Evolutionary conservation across 257 asterid genomes (phyloP), one percentile per base, ranked within the genome.

Genomic region (Nicotiana undulata): DNA sequence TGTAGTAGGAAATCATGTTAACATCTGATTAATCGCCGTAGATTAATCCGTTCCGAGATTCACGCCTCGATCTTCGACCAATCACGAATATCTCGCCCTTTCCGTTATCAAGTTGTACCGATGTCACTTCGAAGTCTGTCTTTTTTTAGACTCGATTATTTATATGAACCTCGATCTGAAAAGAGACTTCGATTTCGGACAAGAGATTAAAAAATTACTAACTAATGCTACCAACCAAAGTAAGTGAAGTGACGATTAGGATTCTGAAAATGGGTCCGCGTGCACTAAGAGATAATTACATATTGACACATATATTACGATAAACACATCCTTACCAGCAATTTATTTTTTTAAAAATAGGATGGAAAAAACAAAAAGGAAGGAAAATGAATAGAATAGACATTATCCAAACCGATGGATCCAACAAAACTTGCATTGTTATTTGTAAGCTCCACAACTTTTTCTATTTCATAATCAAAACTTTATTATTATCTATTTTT

Each of bases 351-450:
- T 46, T 9, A 15, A 29, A 64, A 63, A 26, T 2, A 12, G 8
- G n/a, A 55, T 55, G 60, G 2, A 17, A 15, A 9, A 5, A 55
- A 17, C n/a, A 5, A 55, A 17, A 55, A 55, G 32, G 17, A 24
- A 61, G 26, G 37, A 12, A 44, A 44, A 20, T 70, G 22, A 44
- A 22, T 61, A 26, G 66, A 68, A 55, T 40, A 70, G 13, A 20
- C 37, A 40, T 70, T 5, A 5, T 44, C 20, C 37, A 58, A 58
- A 58, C 52, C 51, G 37, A 79, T 68, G 61, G 64, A 49, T 13
- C 56, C 77, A 81, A 68, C 22, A 32, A 77, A 34, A 80, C 87
- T 77, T 84, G 82, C 84, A 67, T 77, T 60, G 26, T 68, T 81
- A 84, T 66, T 77, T 60, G 26, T 68, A 84, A 84, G 83, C 44